Conservation (phyloP, 768 basidiomycete species). For the Suillus americanus region DNA sequence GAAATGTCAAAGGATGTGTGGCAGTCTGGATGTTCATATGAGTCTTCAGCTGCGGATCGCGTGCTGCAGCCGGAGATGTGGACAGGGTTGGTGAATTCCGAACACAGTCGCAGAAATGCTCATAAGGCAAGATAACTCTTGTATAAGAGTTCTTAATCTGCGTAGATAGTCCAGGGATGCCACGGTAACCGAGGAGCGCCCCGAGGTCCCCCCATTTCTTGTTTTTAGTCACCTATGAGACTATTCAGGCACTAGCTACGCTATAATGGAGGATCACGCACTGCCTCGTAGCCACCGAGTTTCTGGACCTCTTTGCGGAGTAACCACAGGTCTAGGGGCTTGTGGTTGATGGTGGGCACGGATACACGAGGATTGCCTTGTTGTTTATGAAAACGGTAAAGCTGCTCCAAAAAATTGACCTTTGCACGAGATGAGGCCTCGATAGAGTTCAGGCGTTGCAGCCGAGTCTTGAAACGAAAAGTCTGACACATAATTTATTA, state of each 20-base stretch:
- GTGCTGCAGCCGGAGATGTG: conserved; percentile 36
- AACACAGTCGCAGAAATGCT: conserved; percentile 80
- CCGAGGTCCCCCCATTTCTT: conserved; percentile 92
- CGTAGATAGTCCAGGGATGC: conserved; percentile 78
- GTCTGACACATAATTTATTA: conserved; percentile 39
- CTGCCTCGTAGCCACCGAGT: conserved; percentile 84
- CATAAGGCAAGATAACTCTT: conserved; percentile 94
- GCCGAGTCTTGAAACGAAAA: conserved; percentile 94
- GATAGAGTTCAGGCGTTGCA: conserved; percentile 94
- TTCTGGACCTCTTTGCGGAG: conserved; percentile 90
- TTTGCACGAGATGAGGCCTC: conserved; percentile 97
- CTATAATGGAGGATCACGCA: conserved; percentile 39
- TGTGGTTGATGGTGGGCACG: conserved; percentile 93
- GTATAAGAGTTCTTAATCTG: conserved; percentile 90
- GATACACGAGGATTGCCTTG: conserved; percentile 88
- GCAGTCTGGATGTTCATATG: conserved; percentile 47
- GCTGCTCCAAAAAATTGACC: conserved; percentile 94
- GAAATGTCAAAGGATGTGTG: conserved; percentile 37
- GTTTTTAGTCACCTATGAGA: conserved; percentile 67
- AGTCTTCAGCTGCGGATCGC: conserved; percentile 54
- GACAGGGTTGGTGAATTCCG: conserved; percentile 59
- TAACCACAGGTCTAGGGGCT: conserved; percentile 90
- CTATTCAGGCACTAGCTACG: conserved; percentile 25
- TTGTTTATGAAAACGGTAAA: conserved; percentile 95
- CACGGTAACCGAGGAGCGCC: conserved; percentile 77